Evolutionary conservation across 345 rosid species (phyloP).

Genomic region (Eucalyptus polyanthemos): DNA sequence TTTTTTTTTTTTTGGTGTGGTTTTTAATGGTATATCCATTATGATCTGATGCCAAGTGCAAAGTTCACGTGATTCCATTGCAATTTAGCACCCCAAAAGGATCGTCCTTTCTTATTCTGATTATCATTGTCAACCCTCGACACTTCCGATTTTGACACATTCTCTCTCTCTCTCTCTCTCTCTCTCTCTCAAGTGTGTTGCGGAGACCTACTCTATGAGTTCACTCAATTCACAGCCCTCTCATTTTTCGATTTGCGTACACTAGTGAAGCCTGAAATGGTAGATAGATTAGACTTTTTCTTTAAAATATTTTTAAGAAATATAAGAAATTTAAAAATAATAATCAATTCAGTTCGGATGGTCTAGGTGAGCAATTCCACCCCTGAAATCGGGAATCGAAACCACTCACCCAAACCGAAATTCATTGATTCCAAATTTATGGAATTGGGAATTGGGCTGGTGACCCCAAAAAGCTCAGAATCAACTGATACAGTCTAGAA

Average conservation of each 20-base stretch:
- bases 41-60: neutral
- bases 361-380: fast-evolving
- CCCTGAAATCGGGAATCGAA: fast-evolving
- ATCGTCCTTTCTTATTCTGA: neutral
- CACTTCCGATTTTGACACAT: neutral
- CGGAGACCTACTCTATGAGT: too few relatives aligned
- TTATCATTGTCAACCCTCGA: neutral
- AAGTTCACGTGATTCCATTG: neutral
- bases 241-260: too few relatives aligned
- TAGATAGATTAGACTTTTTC: neutral
- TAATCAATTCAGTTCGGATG: too few relatives aligned
- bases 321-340: too few relatives aligned
- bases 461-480: neutral
- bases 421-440: neutral
- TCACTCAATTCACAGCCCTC: too few relatives aligned
- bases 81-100: neutral
- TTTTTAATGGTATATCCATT: neutral
- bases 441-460: fast-evolving
- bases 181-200: neutral
- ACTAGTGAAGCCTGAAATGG: neutral
- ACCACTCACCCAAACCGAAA: fast-evolving
- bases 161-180: neutral
- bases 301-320: neutral
- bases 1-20: neutral
- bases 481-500: neutral